Percentiles rank a stretch among this genome's conserved stretches.
phyloP scores from a whole-genome alignment of 2,329 filamentous ascomycete species.

The Capronia epimyces region DNA sequence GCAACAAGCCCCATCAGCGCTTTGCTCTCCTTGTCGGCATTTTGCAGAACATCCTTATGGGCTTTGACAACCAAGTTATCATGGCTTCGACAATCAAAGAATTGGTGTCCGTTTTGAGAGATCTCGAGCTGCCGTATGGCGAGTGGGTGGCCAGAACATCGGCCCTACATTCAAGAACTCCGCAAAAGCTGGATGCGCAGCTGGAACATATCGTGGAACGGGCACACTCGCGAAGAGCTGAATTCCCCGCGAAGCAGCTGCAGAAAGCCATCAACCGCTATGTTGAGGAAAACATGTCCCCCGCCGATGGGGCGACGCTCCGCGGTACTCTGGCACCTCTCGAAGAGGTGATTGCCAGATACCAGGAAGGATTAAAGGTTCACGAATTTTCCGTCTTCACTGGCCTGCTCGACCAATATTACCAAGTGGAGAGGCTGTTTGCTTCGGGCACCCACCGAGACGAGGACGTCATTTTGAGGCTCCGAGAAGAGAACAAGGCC shows the following conservation, averaged over 20 bases:
- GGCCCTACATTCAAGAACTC: slow-evolving; percentile 95
- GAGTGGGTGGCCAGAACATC: slow-evolving; percentile 96
- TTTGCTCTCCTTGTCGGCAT: slow-evolving; percentile 73
- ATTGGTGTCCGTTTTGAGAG: slow-evolving; percentile 80
- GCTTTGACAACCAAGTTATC: slow-evolving; percentile 96
- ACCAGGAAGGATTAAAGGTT: slow-evolving; percentile 80
- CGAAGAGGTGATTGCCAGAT: slow-evolving; percentile 69
- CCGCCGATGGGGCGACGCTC: slow-evolving; percentile 67
- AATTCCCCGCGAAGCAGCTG: slow-evolving; percentile 89
- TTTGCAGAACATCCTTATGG: slow-evolving; percentile 79
- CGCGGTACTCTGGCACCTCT: slow-evolving; percentile 70
- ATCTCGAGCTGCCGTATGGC: slow-evolving; percentile 87
- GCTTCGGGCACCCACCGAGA: slow-evolving; percentile 78
- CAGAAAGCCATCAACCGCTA: slow-evolving; percentile 81
- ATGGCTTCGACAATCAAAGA: slow-evolving; percentile 83
- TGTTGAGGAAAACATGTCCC: slow-evolving; percentile 74
- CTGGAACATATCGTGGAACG: slow-evolving; percentile 83
- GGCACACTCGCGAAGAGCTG: slow-evolving; percentile 66
- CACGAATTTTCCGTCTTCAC: slow-evolving; percentile 83
- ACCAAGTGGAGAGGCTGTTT: slow-evolving; percentile 78
- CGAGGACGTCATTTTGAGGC: slow-evolving; percentile 86
- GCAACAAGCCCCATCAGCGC: slow-evolving; percentile 84
- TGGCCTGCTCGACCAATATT: slow-evolving; percentile 73
- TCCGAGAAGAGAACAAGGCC: slow-evolving; percentile 95
- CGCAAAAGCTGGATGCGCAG: slow-evolving; percentile 77